phyloP scores from a whole-genome alignment of 441 rosid genomes.

The Gossypium gossypioides region DNA sequence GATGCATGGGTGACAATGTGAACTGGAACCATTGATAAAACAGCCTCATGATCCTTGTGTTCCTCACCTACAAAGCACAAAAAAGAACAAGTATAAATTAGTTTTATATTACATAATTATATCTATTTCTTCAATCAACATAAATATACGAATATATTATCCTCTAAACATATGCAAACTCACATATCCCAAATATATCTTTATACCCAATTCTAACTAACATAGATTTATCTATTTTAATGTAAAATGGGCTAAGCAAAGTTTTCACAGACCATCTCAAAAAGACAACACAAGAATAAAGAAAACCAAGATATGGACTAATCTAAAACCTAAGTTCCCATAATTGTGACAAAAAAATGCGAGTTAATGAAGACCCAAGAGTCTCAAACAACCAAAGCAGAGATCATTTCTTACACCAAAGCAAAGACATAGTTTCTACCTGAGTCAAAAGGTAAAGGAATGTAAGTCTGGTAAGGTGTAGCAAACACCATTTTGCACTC shows the following conservation, averaged over 20 bases:
- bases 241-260: too few species aligned
- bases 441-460: constrained; percentile 6
- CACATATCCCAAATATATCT: too few species aligned
- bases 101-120: too few species aligned
- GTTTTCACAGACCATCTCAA: too few species aligned
- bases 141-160: too few species aligned
- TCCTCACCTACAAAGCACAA: background rate
- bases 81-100: background rate
- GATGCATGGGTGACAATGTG: constrained; percentile 13
- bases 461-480: constrained; percentile 1
- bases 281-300: background rate
- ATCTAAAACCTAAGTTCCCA: background rate
- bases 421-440: background rate
- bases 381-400: background rate
- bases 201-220: too few species aligned
- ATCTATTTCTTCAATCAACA: too few species aligned
- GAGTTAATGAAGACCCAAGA: background rate
- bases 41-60: constrained; percentile 1
- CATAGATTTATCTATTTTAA: too few species aligned
- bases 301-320: background rate
- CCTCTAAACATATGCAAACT: too few species aligned
- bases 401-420: background rate
- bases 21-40: constrained; percentile 10
- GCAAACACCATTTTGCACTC: background rate
- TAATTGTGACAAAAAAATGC: background rate